Base-by-base conservation (phyloP, 345 rosid genomes). In the Lepidium sativum region DNA sequence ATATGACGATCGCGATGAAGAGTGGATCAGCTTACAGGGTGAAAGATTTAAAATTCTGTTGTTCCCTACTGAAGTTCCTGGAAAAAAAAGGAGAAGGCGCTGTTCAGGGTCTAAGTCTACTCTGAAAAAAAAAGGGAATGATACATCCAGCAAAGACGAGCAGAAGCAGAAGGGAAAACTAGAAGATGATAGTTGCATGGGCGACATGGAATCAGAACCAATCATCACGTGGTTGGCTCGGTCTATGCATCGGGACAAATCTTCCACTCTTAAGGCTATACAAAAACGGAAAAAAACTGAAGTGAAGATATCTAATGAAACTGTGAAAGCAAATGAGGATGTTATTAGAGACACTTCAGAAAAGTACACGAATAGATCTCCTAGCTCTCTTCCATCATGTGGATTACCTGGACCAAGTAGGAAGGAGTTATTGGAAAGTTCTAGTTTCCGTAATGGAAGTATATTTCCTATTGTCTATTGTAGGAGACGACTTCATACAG, bases 1-100 rank as follows among this genome's bases (percentile, higher is more conserved):
- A 69, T 92, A 92, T 82, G 97, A 92, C 76, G 98, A 92, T 69
- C 94, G 97, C 5, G 98, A 92, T 76, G 97, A 92, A 73, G 98
- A 92, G 73, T 92, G 98, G 98, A 85, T 92, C 35, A 69, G 81
- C 69, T 84, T 92, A 59, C 82, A 79, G 54, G 84, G 76, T 74
- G 99, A 92, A 81, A 81, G 89, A 77, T 86, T 89, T 68, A 92
- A 92, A 73, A 83, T 92, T 50, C 70, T 92, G 76, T 79, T 92
- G 66, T 83, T 89, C 40, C 92, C 97, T 33, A 49, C 85, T 67
- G 99, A 92, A 78, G 85, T 80, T 72, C 92, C 90, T 53, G 79
- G 79, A 35, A 86, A 78, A 57, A 67, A 66, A 14, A 60, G 68
- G 70, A 82, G 71, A 70, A 82, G 82, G 62, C 82, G 21, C 68